Evolutionary conservation across 2,329 filamentous ascomycete genomes (phyloP).

Genomic region (Colletotrichum theobromicola): DNA sequence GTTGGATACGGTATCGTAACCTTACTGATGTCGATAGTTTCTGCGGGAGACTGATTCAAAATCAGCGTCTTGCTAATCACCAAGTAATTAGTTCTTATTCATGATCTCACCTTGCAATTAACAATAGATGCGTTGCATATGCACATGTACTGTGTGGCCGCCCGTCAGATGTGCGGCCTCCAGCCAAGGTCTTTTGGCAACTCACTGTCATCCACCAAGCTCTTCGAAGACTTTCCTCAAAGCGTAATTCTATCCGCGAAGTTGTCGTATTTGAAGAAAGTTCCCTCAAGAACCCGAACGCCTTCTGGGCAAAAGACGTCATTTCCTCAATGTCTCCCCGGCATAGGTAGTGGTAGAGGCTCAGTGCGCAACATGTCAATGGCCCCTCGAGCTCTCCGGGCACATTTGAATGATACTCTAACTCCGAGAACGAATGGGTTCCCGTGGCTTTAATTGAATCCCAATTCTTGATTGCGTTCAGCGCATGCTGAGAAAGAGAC

Average conservation of each 20-base stretch:
- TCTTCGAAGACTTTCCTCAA: neutral
- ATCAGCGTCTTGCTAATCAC: neutral
- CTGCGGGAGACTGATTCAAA: neutral
- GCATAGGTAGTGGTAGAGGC: neutral
- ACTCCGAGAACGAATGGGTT: no score
- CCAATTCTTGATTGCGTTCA: neutral
- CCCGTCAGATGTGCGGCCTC: neutral
- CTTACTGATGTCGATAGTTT: neutral
- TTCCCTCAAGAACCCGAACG: neutral
- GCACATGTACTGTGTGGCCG: neutral
- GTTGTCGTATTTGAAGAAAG: neutral
- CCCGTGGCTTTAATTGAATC: neutral
- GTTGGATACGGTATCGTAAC: neutral
- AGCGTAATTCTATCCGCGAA: neutral
- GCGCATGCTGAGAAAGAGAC: neutral
- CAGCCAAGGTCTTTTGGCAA: neutral
- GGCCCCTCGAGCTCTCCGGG: neutral
- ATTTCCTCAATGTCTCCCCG: neutral
- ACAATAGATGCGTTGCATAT: neutral
- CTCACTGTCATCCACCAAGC: neutral
- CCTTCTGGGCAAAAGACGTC: neutral
- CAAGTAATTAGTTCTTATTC: accelerated
- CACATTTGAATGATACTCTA: neutral
- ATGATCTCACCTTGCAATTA: neutral
- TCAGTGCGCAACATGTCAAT: neutral